Evolutionary conservation across 2,329 filamentous ascomycete genomes (phyloP).

Genomic region (Colletotrichum simmondsii): DNA sequence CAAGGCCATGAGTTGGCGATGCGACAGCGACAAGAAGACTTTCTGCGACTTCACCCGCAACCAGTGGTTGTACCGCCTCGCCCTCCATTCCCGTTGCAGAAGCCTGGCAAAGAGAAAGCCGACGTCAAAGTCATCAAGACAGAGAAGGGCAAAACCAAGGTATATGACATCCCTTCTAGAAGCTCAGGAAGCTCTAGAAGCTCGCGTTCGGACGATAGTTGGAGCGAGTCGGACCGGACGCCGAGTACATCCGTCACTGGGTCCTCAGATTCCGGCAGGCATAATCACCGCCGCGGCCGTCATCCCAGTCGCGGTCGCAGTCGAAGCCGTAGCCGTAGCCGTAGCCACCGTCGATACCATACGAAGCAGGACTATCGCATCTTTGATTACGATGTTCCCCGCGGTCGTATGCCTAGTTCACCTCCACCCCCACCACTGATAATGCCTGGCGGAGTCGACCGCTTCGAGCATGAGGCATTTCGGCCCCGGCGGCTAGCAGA

Average conservation of each 20-base stretch:
- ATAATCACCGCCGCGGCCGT: neutral
- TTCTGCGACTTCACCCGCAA: conserved; percentile 6
- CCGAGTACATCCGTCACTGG: conserved; percentile 36
- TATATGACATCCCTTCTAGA: conserved; percentile 12
- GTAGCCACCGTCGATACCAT: conserved; percentile 31
- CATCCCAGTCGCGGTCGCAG: conserved; percentile 9
- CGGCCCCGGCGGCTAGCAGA: neutral
- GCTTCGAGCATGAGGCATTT: conserved; percentile 2
- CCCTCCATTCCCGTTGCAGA: neutral
- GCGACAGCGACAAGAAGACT: conserved; percentile 1
- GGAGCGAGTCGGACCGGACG: conserved; percentile 29
- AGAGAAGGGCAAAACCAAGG: conserved; percentile 21
- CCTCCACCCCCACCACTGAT: neutral
- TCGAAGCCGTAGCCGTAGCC: conserved; percentile 25
- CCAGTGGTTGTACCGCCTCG: neutral
- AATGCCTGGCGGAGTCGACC: neutral
- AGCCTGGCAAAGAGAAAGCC: neutral
- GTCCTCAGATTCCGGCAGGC: conserved; percentile 25
- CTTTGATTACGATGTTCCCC: conserved; percentile 4
- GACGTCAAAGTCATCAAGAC: conserved; percentile 20
- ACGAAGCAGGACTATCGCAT: conserved; percentile 16
- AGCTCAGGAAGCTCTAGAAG: conserved; percentile 35
- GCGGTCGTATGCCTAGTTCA: neutral
- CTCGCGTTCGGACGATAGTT: conserved; percentile 8
- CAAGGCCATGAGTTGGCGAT: neutral